Conservation (phyloP, 805 yeast genomes). For the Pichia thaimueangensis region DNA sequence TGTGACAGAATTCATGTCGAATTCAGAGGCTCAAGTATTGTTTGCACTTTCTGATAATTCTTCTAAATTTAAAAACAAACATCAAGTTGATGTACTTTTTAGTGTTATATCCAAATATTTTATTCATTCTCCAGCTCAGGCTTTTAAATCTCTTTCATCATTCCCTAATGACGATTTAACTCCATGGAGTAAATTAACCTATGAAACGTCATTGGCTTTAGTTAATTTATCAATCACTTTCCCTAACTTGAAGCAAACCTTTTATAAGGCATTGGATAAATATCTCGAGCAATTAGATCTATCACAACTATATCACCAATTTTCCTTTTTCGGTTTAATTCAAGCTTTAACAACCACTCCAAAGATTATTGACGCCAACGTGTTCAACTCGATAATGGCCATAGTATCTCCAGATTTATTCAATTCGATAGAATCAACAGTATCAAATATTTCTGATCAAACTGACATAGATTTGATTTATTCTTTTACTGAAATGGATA, state of each 20-base stretch:
- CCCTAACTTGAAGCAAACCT: conserved; percentile 13
- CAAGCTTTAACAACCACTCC: conserved; percentile 25
- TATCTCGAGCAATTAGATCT: conserved; percentile 10
- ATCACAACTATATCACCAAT: conserved; percentile 12
- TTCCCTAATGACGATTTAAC: conserved; percentile 25
- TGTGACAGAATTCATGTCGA: not conserved
- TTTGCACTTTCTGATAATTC: conserved; percentile 50
- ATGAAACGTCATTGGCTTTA: conserved; percentile 30
- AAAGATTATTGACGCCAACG: conserved; percentile 16
- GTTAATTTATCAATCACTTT: conserved; percentile 22
- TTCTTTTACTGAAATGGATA: conserved; percentile 28
- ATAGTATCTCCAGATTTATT: conserved; percentile 27
- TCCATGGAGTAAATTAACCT: conserved; percentile 38
- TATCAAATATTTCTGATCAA: conserved; percentile 14
- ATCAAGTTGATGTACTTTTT: conserved; percentile 39
- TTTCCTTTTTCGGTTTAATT: conserved; percentile 28
- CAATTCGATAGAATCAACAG: conserved; percentile 17
- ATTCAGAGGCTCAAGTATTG: conserved; percentile 43
- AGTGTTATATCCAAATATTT: conserved; percentile 42
- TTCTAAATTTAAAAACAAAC: conserved; percentile 27
- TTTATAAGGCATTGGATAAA: conserved; percentile 7
- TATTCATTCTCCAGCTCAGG: conserved; percentile 38
- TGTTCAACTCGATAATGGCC: conserved; percentile 17
- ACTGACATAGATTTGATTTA: conserved; percentile 21
- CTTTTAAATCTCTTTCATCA: conserved; percentile 30